Base-by-base conservation (phyloP, 148 eudicot species). In the Simmondsia chinensis region DNA sequence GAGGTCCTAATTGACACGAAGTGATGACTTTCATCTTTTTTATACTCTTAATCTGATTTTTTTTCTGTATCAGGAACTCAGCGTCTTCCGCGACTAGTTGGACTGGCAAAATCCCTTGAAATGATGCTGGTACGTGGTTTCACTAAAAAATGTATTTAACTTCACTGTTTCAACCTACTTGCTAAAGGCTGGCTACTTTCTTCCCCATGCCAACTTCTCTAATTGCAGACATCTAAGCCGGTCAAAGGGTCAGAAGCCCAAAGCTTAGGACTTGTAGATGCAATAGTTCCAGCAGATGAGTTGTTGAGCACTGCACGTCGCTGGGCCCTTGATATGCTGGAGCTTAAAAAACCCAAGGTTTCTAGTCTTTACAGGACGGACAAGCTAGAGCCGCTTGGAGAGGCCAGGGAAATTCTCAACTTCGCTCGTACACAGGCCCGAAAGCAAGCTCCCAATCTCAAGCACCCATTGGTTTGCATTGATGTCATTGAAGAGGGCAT, bases 11-110 rank as follows among this genome's bases (percentile, higher is more conserved):
- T n/a, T n/a, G n/a, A n/a, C n/a, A n/a, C n/a, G n/a, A n/a, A n/a
- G n/a, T n/a, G n/a, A n/a, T n/a, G n/a, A n/a, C n/a, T n/a, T n/a
- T n/a, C n/a, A n/a, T n/a, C n/a, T n/a, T n/a, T n/a, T n/a, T n/a
- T n/a, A n/a, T n/a, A n/a, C n/a, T n/a, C n/a, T n/a, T n/a, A n/a
- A n/a, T n/a, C n/a, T n/a, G n/a, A n/a, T n/a, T n/a, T n/a, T n/a
- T n/a, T n/a, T n/a, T n/a, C 26, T 60, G 27, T 63, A 43, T 44
- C 71, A 89, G 97, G 97, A 28, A 85, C 97, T 1, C 97, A 91
- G 50, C 79, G 88, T 39, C 95, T 91, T 59, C 97, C 97, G 17
- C 80, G 97, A 13, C 75, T 89, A 38, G 94, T 85, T 41, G 97
- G 97, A 32, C 82, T 85, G 50, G 29, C 94, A 6, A 91, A 91